Evolutionary conservation across 495 filamentous ascomycete genomes (phyloP).

Genomic region (Cairneyella variabilis): DNA sequence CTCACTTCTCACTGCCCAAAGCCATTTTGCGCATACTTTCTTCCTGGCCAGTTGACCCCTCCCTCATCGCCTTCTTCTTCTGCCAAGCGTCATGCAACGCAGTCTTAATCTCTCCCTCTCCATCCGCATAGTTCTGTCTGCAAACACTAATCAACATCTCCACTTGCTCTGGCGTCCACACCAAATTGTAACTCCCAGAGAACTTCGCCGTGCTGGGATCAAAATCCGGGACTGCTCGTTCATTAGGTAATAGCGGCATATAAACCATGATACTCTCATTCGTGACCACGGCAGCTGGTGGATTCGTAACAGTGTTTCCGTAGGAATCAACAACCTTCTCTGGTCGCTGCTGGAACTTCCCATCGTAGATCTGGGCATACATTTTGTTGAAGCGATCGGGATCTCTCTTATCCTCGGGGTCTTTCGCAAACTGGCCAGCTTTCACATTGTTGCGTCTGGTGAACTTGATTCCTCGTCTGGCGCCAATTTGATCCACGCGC

Average conservation of each 20-base stretch:
- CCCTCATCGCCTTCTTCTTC: conserved; percentile 25
- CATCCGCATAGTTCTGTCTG: conserved; percentile 23
- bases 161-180: conserved; percentile 30
- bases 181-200: conserved; percentile 27
- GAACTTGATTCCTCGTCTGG: conserved; percentile 27
- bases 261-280: conserved; percentile 30
- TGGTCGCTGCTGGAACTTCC: conserved; percentile 15
- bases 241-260: conserved; percentile 29
- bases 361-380: conserved; percentile 31
- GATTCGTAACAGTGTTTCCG: conserved; percentile 14
- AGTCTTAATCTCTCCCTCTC: conserved; percentile 23
- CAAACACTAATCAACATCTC: conserved; percentile 29
- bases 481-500: conserved; percentile 27
- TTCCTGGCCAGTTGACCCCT: background rate
- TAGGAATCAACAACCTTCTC: conserved; percentile 24
- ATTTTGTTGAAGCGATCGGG: conserved; percentile 26
- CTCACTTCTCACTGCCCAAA: no score
- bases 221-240: conserved; percentile 27
- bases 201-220: conserved; percentile 31
- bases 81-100: conserved; percentile 26
- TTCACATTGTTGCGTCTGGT: conserved; percentile 22
- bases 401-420: conserved; percentile 19
- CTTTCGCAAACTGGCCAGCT: no score
- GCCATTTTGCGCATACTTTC: background rate
- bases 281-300: conserved; percentile 17